Conservation (phyloP, 176 grass and related monocot genomes). For the Oryza australiensis region DNA sequence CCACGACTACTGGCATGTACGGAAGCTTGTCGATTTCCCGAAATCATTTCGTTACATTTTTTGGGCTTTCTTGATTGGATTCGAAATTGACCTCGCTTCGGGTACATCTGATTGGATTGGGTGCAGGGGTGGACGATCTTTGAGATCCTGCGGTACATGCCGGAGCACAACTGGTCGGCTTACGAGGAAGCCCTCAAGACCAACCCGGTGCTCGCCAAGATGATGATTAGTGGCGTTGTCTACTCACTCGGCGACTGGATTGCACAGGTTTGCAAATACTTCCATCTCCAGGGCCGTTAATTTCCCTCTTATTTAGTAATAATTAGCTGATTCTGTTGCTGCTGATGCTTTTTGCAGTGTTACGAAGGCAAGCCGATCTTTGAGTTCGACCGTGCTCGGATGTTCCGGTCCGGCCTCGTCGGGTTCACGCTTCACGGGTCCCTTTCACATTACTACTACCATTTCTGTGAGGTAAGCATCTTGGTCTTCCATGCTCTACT, state of each 20-base stretch:
- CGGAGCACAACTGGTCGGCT: constrained; percentile 93
- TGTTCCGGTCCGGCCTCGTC: constrained; percentile 88
- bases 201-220: constrained; percentile 95
- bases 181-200: constrained; percentile 92
- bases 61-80: neutral
- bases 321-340: neutral
- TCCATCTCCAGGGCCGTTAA: neutral
- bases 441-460: constrained; percentile 95
- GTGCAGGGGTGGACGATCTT: constrained; percentile 88
- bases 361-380: constrained; percentile 89
- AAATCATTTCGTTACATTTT: neutral
- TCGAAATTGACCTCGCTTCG: neutral
- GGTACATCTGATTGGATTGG: neutral
- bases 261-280: constrained; percentile 60
- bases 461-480: constrained; percentile 74
- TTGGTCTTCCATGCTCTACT: neutral
- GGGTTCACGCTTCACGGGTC: constrained; percentile 95
- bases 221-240: constrained; percentile 98
- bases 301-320: no score
- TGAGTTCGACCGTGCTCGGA: constrained; percentile 83
- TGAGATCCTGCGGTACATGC: constrained; percentile 91
- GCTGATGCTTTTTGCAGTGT: constrained; percentile 52
- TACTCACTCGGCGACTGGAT: constrained; percentile 98
- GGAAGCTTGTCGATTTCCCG: neutral
- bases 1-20: constrained; percentile 96